Percentiles rank a stretch among this genome's conserved stretches.
These are phyloP conservation scores for Aspergillus amoenus DNA, from an alignment of 2,329 filamentous ascomycete species.

Conservation along the genomic window DNA sequence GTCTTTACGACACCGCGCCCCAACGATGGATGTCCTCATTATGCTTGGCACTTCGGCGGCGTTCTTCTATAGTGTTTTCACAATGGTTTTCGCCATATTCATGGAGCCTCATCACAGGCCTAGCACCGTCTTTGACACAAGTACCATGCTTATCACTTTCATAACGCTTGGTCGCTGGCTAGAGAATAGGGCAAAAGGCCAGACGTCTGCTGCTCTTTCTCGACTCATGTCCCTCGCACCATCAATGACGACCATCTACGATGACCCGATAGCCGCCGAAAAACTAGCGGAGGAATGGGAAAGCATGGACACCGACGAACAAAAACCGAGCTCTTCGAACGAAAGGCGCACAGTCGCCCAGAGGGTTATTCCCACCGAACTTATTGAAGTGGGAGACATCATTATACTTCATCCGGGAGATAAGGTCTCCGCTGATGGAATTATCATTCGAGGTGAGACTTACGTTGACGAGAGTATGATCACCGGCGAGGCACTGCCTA, in stretches of 20 bases:
- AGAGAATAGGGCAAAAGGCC: slow-evolving; percentile 92
- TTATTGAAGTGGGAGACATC: slow-evolving; percentile 90
- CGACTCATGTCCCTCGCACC: slow-evolving; percentile 93
- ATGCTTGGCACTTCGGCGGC: slow-evolving; percentile 91
- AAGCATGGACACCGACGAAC: slow-evolving; percentile 12
- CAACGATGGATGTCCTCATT: slow-evolving; percentile 97
- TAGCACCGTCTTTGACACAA: slow-evolving; percentile 92
- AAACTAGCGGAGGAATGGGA: slow-evolving; percentile 82
- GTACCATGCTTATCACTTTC: slow-evolving; percentile 97
- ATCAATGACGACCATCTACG: slow-evolving; percentile 95
- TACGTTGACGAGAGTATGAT: slow-evolving; percentile 99
- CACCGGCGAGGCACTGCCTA: slow-evolving; percentile 93
- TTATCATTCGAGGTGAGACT: slow-evolving; percentile 82
- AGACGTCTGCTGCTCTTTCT: slow-evolving; percentile 92
- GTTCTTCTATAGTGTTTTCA: slow-evolving; percentile 89
- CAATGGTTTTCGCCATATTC: slow-evolving; percentile 80
- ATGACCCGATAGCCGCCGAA: slow-evolving; percentile 87
- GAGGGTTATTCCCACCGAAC: slow-evolving; percentile 84
- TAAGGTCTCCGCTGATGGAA: slow-evolving; percentile 92
- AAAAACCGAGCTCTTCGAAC: slow-evolving; percentile 12
- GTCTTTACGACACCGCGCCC: slow-evolving; percentile 82
- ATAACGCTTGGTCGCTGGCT: slow-evolving; percentile 87
- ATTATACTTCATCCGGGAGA: slow-evolving; percentile 91
- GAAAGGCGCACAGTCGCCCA: slow-evolving; percentile 63
- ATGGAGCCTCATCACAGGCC: slow-evolving; percentile 76